Conservation (phyloP, 2,329 filamentous ascomycete species). For the Periglandula ipomoeae region DNA sequence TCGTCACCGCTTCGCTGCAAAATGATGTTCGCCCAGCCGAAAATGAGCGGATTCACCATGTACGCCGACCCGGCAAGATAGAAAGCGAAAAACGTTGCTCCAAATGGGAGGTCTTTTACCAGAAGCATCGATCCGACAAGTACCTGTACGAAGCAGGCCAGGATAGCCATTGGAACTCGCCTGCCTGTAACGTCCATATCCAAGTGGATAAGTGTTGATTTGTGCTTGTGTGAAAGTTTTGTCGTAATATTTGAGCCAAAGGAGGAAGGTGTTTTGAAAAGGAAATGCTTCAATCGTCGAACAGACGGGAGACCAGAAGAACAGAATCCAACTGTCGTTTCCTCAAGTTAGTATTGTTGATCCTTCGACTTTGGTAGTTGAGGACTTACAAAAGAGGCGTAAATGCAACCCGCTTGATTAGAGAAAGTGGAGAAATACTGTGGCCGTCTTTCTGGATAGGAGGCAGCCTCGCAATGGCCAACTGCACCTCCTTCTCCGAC, state of each 20-base stretch:
- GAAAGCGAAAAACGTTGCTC: background rate
- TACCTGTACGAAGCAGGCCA: background rate
- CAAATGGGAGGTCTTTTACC: background rate
- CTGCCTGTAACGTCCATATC: background rate
- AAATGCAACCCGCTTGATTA: background rate
- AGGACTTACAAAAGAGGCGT: background rate
- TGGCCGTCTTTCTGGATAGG: background rate
- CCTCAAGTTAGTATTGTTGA: background rate
- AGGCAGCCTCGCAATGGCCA: background rate
- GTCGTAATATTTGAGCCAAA: background rate
- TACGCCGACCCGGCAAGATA: background rate
- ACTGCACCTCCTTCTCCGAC: background rate
- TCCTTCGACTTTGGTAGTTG: background rate
- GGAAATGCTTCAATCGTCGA: background rate
- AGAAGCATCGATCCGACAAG: background rate
- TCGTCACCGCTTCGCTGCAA: background rate
- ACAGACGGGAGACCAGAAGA: background rate
- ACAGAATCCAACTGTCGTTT: background rate
- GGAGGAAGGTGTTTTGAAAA: background rate
- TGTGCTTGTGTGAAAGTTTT: background rate
- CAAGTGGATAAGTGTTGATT: background rate
- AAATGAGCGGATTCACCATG: background rate
- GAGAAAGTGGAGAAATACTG: background rate
- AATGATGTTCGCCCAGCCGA: background rate
- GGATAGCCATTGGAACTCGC: background rate